These are phyloP conservation scores for Leccinum uliginosum DNA, from an alignment of 768 basidiomycete genomes.

Conservation along the genomic window DNA sequence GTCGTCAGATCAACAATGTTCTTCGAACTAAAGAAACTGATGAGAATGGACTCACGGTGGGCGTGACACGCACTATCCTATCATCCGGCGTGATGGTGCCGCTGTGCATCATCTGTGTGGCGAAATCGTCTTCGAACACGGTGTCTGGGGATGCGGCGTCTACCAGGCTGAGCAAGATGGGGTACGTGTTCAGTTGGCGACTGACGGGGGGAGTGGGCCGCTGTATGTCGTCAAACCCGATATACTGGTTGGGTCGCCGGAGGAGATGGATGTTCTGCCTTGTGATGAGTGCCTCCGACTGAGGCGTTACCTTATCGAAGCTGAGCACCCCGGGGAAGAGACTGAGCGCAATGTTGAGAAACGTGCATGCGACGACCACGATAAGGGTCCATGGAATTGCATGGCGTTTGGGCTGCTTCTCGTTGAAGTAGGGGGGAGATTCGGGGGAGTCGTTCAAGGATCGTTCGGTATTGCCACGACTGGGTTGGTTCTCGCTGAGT, in stretches of 20 bases:
- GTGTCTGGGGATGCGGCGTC: background rate
- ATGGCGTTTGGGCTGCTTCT: background rate
- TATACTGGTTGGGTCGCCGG: background rate
- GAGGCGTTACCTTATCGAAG: background rate
- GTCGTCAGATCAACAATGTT: background rate
- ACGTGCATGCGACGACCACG: background rate
- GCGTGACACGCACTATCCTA: background rate
- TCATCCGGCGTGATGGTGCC: background rate
- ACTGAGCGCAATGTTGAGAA: background rate
- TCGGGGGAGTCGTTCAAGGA: background rate
- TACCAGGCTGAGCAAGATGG: background rate
- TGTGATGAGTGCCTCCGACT: background rate
- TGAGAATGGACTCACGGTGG: constrained; percentile 2
- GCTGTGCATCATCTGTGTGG: background rate
- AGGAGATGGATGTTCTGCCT: background rate
- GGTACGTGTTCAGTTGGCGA: background rate
- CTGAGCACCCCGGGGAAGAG: background rate
- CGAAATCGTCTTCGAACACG: background rate
- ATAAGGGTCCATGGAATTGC: background rate
- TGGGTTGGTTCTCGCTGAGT: background rate
- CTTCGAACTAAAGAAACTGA: background rate
- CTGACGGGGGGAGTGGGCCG: background rate
- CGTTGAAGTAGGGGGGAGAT: background rate
- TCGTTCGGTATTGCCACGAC: background rate
- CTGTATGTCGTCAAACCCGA: background rate